Conservation (phyloP, 805 yeast species). For the Ogataea thermomethanolica region DNA sequence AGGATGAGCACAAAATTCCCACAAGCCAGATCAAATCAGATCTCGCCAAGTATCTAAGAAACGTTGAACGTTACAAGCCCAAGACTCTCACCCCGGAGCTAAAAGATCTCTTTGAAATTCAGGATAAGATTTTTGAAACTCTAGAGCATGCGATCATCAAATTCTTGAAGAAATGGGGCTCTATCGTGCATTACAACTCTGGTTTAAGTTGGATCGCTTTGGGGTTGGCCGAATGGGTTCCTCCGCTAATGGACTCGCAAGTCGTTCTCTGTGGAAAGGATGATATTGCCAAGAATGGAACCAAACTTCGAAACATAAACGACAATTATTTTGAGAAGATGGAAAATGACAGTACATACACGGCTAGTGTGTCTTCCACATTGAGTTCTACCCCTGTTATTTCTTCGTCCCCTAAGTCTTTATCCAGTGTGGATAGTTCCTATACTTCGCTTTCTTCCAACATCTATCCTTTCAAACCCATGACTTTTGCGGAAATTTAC, state of each 20-base stretch:
- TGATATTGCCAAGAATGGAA: constrained; percentile 36
- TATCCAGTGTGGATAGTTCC: constrained; percentile 25
- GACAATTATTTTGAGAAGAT: constrained; percentile 32
- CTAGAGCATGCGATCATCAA: constrained; percentile 58
- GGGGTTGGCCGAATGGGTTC: constrained; percentile 86
- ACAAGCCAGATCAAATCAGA: constrained; percentile 48
- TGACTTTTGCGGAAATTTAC: constrained; percentile 64
- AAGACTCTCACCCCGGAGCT: constrained; percentile 28
- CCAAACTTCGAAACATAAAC: constrained; percentile 33
- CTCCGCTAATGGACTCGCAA: constrained; percentile 53
- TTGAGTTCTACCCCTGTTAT: constrained; percentile 24
- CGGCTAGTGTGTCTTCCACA: constrained; percentile 19
- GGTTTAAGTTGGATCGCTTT: constrained; percentile 87
- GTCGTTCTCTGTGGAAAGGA: constrained; percentile 57
- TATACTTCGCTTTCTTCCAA: constrained; percentile 14
- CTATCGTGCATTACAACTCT: constrained; percentile 68
- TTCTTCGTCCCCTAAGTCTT: constrained; percentile 26
- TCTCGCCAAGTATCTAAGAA: constrained; percentile 55
- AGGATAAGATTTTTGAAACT: constrained; percentile 49
- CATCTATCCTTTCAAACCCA: constrained; percentile 29
- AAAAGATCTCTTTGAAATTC: constrained; percentile 39
- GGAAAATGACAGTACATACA: constrained; percentile 18
- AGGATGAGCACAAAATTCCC: constrained; percentile 26
- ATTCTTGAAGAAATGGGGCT: constrained; percentile 78
- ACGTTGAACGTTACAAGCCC: constrained; percentile 36